A percentile compares a stretch with the other conserved stretches of the same genome.
Evolutionary conservation across 169 alveolate species (phyloP).

Genomic region (Cryptosporidium viatorum): DNA sequence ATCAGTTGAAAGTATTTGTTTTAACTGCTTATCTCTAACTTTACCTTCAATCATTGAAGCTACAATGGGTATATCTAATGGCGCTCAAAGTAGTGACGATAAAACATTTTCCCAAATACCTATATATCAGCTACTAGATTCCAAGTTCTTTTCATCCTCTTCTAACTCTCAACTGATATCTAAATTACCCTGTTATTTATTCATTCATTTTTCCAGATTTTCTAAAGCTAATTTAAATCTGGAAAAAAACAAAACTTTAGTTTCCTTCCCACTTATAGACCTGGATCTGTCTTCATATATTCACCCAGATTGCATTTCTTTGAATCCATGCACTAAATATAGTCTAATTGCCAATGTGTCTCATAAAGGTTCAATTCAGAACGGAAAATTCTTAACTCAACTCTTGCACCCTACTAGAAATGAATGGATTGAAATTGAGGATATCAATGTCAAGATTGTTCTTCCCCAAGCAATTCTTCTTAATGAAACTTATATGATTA

Average conservation of each 20-base stretch:
- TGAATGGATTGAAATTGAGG: slow-evolving; percentile 97
- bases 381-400: slow-evolving; percentile 93
- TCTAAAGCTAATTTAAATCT: slow-evolving; percentile 93
- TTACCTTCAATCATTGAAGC: slow-evolving; percentile 56
- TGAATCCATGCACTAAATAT: slow-evolving; percentile 88
- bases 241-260: slow-evolving; percentile 99
- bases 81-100: background rate
- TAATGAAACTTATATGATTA: slow-evolving; percentile 89
- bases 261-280: slow-evolving; percentile 95
- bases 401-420: slow-evolving; percentile 88
- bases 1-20: background rate
- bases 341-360: slow-evolving; percentile 93
- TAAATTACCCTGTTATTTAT: slow-evolving; percentile 90
- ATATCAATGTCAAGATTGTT: slow-evolving; percentile 93
- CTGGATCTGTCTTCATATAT: slow-evolving; percentile 83
- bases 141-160: slow-evolving; percentile 21
- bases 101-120: slow-evolving; percentile 38
- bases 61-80: slow-evolving; percentile 1
- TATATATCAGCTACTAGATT: slow-evolving; percentile 44
- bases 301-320: slow-evolving; percentile 82
- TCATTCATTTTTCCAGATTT: slow-evolving; percentile 94
- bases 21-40: slow-evolving; percentile 22
- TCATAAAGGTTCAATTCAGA: slow-evolving; percentile 96
- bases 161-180: slow-evolving; percentile 69
- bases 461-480: slow-evolving; percentile 96